These are phyloP conservation scores for Pestalotiopsis fici DNA, from an alignment of 2,329 filamentous ascomycete genomes.

Conservation along the genomic window DNA sequence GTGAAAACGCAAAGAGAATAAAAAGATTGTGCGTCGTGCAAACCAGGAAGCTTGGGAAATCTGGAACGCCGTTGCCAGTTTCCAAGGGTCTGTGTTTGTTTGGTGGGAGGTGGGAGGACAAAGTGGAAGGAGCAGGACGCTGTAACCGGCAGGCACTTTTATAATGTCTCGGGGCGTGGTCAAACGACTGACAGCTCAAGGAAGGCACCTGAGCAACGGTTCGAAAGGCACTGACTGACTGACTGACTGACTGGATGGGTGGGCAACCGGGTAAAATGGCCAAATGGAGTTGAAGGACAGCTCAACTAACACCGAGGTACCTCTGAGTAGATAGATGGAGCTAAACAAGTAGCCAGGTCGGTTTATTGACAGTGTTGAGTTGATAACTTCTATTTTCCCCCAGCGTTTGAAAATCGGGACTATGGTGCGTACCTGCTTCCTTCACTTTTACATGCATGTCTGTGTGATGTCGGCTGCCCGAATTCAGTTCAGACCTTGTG, in stretches of 20 bases:
- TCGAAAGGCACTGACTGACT: constrained; percentile 22
- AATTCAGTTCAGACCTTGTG: neutral
- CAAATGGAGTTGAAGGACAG: neutral
- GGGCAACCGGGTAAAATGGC: neutral
- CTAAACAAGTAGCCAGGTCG: neutral
- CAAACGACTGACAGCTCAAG: neutral
- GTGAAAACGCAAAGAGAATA: neutral
- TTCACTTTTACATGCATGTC: neutral
- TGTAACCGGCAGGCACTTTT: neutral
- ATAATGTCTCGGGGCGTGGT: constrained; percentile 3
- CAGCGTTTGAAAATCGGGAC: neutral
- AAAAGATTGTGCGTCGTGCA: neutral
- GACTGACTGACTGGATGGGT: constrained; percentile 9
- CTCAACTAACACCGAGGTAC: neutral
- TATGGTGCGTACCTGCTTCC: neutral
- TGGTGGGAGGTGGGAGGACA: neutral
- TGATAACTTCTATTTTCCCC: neutral
- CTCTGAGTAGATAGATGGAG: neutral
- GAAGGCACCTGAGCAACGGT: neutral
- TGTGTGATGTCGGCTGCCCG: neutral
- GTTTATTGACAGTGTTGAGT: neutral
- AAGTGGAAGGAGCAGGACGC: neutral
- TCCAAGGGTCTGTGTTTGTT: neutral
- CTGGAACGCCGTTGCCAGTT: neutral
- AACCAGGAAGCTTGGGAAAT: neutral